Evolutionary conservation across 2,329 filamentous ascomycete species (phyloP), one percentile per base, ranked within the genome.

Genomic region (Cladosporium sp.): DNA sequence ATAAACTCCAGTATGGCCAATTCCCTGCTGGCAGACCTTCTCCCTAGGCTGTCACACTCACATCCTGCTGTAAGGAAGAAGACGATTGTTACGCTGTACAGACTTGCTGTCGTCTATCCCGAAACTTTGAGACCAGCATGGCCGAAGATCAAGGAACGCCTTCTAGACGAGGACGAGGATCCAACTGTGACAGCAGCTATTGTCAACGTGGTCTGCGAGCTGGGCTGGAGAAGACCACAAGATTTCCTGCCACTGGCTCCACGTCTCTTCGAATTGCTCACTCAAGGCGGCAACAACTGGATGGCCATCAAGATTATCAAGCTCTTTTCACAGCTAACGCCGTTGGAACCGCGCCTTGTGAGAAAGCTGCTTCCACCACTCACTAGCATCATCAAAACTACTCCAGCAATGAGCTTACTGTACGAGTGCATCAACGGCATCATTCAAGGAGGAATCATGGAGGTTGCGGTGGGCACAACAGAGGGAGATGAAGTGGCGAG

Each of bases 241-340:
- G 94, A 99, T 74, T 97, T 97, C 67, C 79, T 99, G 30, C 90
- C 94, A 14, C 80, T 99, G 30, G 94, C 94, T 0, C 94, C 94
- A 8, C 83, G 94, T 60, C 76, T 99, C 25, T 99, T 97, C 68
- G 92, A 97, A 70, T 81, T 99, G 17, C 79, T 99, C 25, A 92
- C 97, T 12, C 89, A 95, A 61, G 88, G 92, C 58, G 89, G 89
- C 38, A 97, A 99, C 75, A 99, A 99, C 74, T 99, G 94, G 94
- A 97, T 99, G 93, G 92, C 92, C 60, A 99, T 99, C 72, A 99
- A 99, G 73, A 85, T 99, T 63, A 97, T 99, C 73, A 99, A 99
- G 76, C 82, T 99, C 63, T 99, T 99, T 81, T 93, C 94, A 43
- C 95, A 91, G 1, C 78, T 99, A 61, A 97, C 92, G 2, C 94